Evolutionary conservation across 2,329 filamentous ascomycete species (phyloP), one percentile per base, ranked within the genome.

Genomic region (Penicillium nordicum): DNA sequence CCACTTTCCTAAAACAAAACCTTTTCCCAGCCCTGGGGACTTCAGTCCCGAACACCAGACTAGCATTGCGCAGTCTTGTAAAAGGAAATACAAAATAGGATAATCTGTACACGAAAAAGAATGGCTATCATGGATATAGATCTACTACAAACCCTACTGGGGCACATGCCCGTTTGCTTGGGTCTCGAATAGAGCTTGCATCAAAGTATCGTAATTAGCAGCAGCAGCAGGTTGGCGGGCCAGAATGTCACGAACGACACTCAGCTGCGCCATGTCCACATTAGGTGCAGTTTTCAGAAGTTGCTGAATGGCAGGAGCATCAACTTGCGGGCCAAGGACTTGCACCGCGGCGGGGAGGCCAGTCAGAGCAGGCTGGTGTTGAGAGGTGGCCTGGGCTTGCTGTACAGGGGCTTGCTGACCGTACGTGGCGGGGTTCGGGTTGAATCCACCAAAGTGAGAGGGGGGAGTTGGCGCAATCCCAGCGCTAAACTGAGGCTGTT

Each of bases 181-280:
- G 32, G 65, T 69, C 53, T 74, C 64, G 32, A 72, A 66, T 38
- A 80, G 61, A 58, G 77, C 76, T 23, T 70, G 65, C 67, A 74
- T 78, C 55, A 80, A 63, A 29, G 74, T 60, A 7, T 70, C 65
- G 52, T 78, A 75, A 65, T 92, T 85, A 1, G 85, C 81, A 23
- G 84, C 80, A 0, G 89, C 84, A 23, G 80, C 81, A 0, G 85
- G 84, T 53, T 91, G 86, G 11, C 81, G 79, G 48, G 86, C 81
- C 25, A 91, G 80, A 14, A 93, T 86, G 38, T 82, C 80, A 50
- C 83, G 81, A 59, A 97, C 83, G 29, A 94, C 84, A 53, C 83
- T 80, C 82, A 94, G 88, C 68, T 95, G 89, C 16, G 82, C 77
- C n/a, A 83, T 79, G 44, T 86, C 81, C 79, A 89, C 90, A 48